Base-by-base conservation (phyloP, 2,329 filamentous ascomycete species). In the Fusarium tupiense region DNA sequence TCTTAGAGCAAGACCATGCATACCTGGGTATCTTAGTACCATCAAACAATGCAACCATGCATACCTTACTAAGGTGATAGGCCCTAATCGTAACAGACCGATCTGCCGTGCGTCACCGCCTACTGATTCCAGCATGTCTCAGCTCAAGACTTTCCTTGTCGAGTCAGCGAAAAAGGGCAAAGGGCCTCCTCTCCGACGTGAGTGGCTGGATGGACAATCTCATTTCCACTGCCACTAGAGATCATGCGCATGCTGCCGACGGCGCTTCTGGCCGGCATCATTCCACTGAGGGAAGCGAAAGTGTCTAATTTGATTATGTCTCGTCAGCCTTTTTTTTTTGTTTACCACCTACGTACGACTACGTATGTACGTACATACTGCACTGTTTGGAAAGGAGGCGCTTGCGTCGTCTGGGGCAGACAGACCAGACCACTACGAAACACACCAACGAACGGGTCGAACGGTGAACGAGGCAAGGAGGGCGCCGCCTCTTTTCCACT, bases 321-420 rank as follows among this genome's bases (percentile, higher is more conserved):
- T 38, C 29, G 40, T 47, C 61, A 65, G n/a, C 49, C 41, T 37
- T 46, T 49, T 59, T 49, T 59, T 49, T 59, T 47, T 47, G 46
- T 49, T 49, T 31, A 49, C 46, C 29, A 47, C 46, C 9, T 49
- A 46, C 43, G 44, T 26, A 46, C 24, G 8, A 14, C 44, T 49
- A 29, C 35, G 60, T 63, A 22, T 20, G 37, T 38, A 38, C 12
- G 13, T 35, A 35, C 33, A 35, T 35, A 35, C 33, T 35, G 33
- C 29, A 50, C 49, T 68, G 71, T 69, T 74, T 72, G 66, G 49
- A 62, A 72, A 75, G 56, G 65, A 72, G 72, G 69, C 58, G 69
- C 56, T 29, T 54, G 31, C 63, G 56, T 72, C 52, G 52, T 70
- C 69, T 52, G 61, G 72, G 63, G 58, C 46, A 70, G 38, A 35